phyloP scores from a whole-genome alignment of 176 grass and related monocot species.

The Dactylis glomerata region DNA sequence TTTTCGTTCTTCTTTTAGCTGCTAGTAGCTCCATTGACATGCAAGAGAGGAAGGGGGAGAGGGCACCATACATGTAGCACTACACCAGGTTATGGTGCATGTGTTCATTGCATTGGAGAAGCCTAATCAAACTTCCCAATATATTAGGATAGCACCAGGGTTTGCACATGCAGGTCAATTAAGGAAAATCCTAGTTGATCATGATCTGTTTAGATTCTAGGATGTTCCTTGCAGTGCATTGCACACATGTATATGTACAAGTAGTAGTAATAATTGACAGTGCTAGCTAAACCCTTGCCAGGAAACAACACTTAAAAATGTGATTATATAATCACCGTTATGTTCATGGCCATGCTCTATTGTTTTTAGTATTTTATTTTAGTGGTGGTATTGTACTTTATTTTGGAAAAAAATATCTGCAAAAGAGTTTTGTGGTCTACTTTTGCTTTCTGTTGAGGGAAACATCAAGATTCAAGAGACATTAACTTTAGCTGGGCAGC shows the following conservation, averaged over 20 bases:
- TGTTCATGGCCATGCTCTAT: background rate
- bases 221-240: background rate
- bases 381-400: background rate
- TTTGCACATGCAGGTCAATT: background rate
- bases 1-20: conserved; percentile 26
- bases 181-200: background rate
- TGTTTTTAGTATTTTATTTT: background rate
- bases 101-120: background rate
- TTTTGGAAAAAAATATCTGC: background rate
- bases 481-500: no score
- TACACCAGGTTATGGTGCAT: background rate
- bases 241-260: background rate
- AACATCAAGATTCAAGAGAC: background rate
- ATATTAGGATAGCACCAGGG: background rate
- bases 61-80: conserved; percentile 6
- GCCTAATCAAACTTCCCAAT: background rate
- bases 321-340: background rate
- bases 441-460: background rate
- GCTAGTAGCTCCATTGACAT: conserved; percentile 6
- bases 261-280: background rate
- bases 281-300: background rate
- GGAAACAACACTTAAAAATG: background rate
- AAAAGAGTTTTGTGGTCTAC: background rate
- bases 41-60: background rate
- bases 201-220: background rate